Percentiles rank a stretch among this genome's conserved stretches.
These are phyloP conservation scores for Ustilago bromivora DNA, from an alignment of 1,284 basidiomycete genomes.

Conservation along the genomic window DNA sequence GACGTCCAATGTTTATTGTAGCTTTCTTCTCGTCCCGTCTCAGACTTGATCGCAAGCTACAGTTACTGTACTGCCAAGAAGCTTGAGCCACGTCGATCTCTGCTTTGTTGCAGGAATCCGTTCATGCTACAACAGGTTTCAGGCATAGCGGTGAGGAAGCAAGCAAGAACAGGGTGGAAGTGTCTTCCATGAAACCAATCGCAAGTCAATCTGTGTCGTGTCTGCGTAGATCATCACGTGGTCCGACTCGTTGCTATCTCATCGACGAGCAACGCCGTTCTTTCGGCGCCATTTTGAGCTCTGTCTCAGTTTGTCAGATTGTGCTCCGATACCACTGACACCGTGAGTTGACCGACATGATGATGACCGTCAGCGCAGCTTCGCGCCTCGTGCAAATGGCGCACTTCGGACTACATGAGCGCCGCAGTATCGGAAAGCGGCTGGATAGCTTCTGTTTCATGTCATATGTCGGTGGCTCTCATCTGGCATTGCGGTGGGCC, in stretches of 20 bases:
- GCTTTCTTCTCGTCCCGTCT: not conserved
- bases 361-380: slow-evolving; percentile 6
- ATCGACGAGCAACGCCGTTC: too few species aligned
- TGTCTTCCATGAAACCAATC: too few species aligned
- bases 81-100: slow-evolving; percentile 6
- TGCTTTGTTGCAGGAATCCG: slow-evolving; percentile 7
- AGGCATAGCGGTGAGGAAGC: not conserved
- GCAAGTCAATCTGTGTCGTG: too few species aligned
- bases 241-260: too few species aligned
- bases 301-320: not conserved
- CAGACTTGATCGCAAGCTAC: not conserved
- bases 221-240: too few species aligned
- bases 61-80: not conserved
- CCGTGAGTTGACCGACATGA: slow-evolving; percentile 2
- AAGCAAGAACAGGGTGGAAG: too few species aligned
- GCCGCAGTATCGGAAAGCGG: not conserved
- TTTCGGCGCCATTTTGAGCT: not conserved
- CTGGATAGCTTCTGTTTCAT: not conserved
- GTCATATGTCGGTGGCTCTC: not conserved
- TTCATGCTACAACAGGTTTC: not conserved
- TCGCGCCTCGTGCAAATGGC: not conserved
- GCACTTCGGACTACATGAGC: not conserved
- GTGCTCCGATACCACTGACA: not conserved
- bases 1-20: not conserved
- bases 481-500: not conserved